Conservation (phyloP, 1,284 basidiomycete species). For the Sanghuangporus sanghuang region DNA sequence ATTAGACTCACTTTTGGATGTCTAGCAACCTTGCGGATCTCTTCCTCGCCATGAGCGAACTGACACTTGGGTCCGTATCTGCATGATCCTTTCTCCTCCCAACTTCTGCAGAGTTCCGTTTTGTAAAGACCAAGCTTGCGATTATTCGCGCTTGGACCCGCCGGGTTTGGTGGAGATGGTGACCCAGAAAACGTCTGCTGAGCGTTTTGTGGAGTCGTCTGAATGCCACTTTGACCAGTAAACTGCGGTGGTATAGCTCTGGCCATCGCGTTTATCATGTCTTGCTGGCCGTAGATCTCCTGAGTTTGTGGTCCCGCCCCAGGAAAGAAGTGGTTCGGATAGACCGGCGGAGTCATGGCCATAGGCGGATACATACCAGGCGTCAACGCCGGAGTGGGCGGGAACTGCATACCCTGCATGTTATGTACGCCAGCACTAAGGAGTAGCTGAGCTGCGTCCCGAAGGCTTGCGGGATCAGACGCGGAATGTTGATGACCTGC, state of each 20-base stretch:
- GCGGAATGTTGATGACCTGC: conserved; percentile 63
- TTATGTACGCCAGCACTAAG: conserved; percentile 49
- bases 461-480: conserved; percentile 67
- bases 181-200: conserved; percentile 35
- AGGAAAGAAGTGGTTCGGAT: conserved; percentile 63
- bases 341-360: conserved; percentile 48
- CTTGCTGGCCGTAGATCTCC: conserved; percentile 48
- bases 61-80: conserved; percentile 85
- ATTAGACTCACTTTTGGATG: conserved; percentile 71
- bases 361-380: conserved; percentile 44
- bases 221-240: conserved; percentile 48
- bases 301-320: conserved; percentile 29
- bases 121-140: conserved; percentile 86
- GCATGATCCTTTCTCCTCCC: conserved; percentile 91
- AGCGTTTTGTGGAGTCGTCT: conserved; percentile 28
- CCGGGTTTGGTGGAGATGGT: conserved; percentile 26
- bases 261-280: conserved; percentile 50
- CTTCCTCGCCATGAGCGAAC: conserved; percentile 87
- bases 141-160: conserved; percentile 82
- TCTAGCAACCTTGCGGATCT: conserved; percentile 73
- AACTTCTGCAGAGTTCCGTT: conserved; percentile 87
- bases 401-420: conserved; percentile 30
- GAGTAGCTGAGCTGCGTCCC: conserved; percentile 61
- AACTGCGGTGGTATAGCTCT: conserved; percentile 31
- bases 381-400: conserved; percentile 21